Percentiles rank a stretch among this genome's conserved stretches.
phyloP scores from a whole-genome alignment of 805 yeast species.

The Zygoascus flipseniorum region DNA sequence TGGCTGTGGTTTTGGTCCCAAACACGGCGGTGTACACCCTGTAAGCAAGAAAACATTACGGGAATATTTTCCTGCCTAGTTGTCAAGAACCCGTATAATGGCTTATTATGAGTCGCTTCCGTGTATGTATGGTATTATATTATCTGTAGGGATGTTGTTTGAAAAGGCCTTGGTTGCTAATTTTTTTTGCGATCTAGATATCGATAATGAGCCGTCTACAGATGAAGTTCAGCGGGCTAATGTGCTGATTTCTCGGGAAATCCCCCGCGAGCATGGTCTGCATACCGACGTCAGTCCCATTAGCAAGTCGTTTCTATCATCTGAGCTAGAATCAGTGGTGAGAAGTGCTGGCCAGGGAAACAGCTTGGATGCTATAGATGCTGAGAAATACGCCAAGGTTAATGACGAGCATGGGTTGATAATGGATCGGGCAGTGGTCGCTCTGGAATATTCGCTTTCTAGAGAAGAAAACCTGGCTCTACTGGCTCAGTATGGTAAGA shows the following conservation, averaged over 20 bases:
- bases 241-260: conserved; percentile 1
- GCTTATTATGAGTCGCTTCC: conserved; percentile 12
- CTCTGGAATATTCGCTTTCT: conserved; percentile 20
- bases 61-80: neutral
- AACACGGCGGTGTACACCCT: neutral
- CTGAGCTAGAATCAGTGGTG: conserved; percentile 3
- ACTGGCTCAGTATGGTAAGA: conserved; percentile 21
- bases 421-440: conserved; percentile 17
- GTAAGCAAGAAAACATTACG: no score
- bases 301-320: conserved; percentile 2
- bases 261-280: neutral
- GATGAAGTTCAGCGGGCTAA: conserved; percentile 5
- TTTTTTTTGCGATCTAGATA: conserved; percentile 1
- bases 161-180: no score
- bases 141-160: neutral
- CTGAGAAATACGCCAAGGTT: conserved; percentile 18
- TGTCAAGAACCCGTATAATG: neutral
- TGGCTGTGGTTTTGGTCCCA: neutral
- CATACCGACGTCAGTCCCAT: neutral
- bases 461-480: conserved; percentile 23
- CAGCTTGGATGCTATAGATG: conserved; percentile 17
- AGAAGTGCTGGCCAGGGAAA: neutral
- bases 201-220: conserved; percentile 7
- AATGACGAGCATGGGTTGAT: conserved; percentile 14
- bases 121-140: conserved; percentile 6